phyloP scores from a whole-genome alignment of 2,329 filamentous ascomycete genomes.

The Exophiala oligosperma region DNA sequence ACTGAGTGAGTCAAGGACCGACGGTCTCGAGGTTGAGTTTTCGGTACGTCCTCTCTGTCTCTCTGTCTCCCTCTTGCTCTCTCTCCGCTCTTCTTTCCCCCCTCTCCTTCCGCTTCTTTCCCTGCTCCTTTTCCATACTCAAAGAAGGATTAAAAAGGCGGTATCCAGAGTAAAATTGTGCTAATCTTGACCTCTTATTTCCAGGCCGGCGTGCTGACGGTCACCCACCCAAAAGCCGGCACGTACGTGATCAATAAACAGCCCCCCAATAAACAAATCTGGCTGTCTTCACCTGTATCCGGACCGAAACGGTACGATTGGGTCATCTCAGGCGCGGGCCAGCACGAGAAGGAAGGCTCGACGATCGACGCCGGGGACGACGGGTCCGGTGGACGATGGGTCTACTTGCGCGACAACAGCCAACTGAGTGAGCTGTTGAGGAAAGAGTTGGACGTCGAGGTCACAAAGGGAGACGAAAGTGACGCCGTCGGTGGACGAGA shows the following conservation, averaged over 20 bases:
- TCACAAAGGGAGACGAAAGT: constrained; percentile 37
- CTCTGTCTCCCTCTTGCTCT: not conserved
- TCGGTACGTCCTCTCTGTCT: constrained; percentile 58
- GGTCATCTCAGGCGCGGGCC: constrained; percentile 69
- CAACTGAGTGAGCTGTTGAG: constrained; percentile 71
- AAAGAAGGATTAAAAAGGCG: too few species aligned
- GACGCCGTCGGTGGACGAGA: constrained; percentile 15
- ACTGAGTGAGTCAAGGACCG: constrained; percentile 65
- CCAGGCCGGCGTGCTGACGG: constrained; percentile 81
- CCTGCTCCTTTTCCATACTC: too few species aligned
- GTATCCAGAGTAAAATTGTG: too few species aligned
- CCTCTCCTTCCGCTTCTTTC: not conserved
- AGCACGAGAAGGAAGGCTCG: constrained; percentile 77
- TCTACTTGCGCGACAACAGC: constrained; percentile 82
- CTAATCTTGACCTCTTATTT: not conserved
- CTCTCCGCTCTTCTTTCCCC: not conserved
- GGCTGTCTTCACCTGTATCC: constrained; percentile 87
- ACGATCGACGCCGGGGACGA: constrained; percentile 39
- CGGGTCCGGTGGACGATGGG: constrained; percentile 67
- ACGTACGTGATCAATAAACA: constrained; percentile 98
- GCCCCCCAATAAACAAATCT: constrained; percentile 95
- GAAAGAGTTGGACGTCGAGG: constrained; percentile 71
- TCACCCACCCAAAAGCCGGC: constrained; percentile 65
- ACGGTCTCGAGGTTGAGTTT: constrained; percentile 83
- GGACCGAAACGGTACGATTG: constrained; percentile 95